Conservation (phyloP, 116 monocot species). For the Cymodocea nodosa region DNA sequence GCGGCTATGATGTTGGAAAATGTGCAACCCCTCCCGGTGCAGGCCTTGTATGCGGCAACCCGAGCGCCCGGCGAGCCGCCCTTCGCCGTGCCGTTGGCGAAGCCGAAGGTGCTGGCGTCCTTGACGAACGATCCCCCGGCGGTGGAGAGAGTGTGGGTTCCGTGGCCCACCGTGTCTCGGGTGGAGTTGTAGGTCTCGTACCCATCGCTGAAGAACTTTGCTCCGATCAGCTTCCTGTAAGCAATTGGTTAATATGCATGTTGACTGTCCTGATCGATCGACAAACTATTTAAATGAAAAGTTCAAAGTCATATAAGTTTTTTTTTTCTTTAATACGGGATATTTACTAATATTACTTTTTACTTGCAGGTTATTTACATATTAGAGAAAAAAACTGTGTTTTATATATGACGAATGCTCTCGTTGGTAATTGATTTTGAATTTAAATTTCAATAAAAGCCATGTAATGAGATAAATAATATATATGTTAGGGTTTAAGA, state of each 20-base stretch:
- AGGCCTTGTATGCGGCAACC: conserved; percentile 66
- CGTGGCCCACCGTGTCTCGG: conserved; percentile 58
- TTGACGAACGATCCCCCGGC: conserved; percentile 51
- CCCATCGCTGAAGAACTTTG: conserved; percentile 50
- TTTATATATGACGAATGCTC: too few relatives aligned
- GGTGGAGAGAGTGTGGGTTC: conserved; percentile 84
- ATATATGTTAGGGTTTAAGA: not conserved
- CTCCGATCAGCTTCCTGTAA: conserved; percentile 48
- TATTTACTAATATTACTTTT: too few relatives aligned
- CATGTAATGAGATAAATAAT: not conserved
- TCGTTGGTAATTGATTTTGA: too few relatives aligned
- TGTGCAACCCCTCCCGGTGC: conserved; percentile 15
- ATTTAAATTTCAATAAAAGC: too few relatives aligned
- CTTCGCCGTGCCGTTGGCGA: conserved; percentile 56
- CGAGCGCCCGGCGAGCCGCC: conserved; percentile 67
- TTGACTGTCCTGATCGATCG: too few relatives aligned
- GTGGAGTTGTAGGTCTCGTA: conserved; percentile 11
- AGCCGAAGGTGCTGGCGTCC: conserved; percentile 35
- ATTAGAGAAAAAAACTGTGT: too few relatives aligned
- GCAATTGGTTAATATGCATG: too few relatives aligned
- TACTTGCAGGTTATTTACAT: too few relatives aligned
- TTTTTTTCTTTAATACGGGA: too few relatives aligned
- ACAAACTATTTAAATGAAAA: too few relatives aligned
- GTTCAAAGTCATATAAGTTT: too few relatives aligned
- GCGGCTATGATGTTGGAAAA: conserved; percentile 55